Evolutionary conservation across 768 basidiomycete genomes (phyloP).

Genomic region (Tricholoma terreum): DNA sequence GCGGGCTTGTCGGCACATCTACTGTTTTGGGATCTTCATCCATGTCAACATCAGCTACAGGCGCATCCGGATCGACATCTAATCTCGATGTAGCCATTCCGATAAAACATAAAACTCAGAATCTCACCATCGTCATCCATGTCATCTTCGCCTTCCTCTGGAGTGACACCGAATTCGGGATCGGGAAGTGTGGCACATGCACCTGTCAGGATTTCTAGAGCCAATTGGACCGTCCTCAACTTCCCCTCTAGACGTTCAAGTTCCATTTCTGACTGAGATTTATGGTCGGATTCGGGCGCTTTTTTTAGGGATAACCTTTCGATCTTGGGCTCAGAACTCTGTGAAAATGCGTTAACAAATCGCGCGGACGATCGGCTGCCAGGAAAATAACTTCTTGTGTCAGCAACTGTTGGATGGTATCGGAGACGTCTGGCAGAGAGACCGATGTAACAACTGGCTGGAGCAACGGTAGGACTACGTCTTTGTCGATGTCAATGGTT

Average conservation of each 20-base stretch:
- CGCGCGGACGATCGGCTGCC: not conserved
- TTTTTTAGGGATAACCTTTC: constrained; percentile 62
- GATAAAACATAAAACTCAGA: not conserved
- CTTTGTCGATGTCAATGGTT: constrained; percentile 64
- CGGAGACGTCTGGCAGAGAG: constrained; percentile 49
- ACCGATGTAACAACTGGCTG: constrained; percentile 61
- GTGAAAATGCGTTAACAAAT: not conserved
- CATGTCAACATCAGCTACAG: constrained; percentile 36
- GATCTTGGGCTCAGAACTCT: constrained; percentile 50
- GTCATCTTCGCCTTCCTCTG: constrained; percentile 35
- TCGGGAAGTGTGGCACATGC: constrained; percentile 87
- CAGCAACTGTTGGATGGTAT: constrained; percentile 9
- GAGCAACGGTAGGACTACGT: constrained; percentile 68
- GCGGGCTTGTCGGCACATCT: constrained; percentile 32
- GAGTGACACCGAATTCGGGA: constrained; percentile 44
- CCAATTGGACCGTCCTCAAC: constrained; percentile 72
- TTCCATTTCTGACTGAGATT: constrained; percentile 61
- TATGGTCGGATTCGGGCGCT: constrained; percentile 75
- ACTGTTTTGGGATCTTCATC: constrained; percentile 41
- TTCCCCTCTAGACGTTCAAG: constrained; percentile 70
- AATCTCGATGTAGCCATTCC: not conserved
- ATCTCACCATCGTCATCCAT: constrained; percentile 30
- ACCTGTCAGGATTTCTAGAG: constrained; percentile 86
- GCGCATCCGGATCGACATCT: constrained; percentile 15
- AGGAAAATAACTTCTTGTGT: not conserved